Conservation (phyloP, 805 yeast genomes). For the Wickerhamiella occidentalis region DNA sequence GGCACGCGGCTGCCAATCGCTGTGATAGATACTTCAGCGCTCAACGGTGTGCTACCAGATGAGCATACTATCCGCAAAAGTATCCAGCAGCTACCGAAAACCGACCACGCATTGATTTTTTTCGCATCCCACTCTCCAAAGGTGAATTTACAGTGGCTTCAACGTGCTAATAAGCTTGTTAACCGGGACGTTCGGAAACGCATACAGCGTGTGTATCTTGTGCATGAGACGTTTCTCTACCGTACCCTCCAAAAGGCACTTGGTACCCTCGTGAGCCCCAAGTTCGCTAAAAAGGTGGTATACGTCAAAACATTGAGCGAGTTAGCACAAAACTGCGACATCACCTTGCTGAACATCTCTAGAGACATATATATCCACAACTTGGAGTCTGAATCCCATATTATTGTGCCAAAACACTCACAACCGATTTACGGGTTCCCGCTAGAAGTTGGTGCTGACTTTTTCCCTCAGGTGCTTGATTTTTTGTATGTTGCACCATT, state of each 20-base stretch:
- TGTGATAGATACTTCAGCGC: constrained; percentile 69
- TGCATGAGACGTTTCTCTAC: constrained; percentile 85
- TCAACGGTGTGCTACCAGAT: constrained; percentile 37
- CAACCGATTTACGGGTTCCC: constrained; percentile 27
- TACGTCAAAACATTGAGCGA: constrained; percentile 42
- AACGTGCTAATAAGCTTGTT: constrained; percentile 44
- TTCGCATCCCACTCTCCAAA: constrained; percentile 70
- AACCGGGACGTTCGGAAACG: constrained; percentile 43
- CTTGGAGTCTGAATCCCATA: constrained; percentile 37
- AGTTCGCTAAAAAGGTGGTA: constrained; percentile 33
- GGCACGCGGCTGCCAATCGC: constrained; percentile 56
- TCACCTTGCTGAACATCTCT: constrained; percentile 64
- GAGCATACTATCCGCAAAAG: constrained; percentile 47
- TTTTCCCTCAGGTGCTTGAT: constrained; percentile 7
- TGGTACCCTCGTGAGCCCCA: constrained; percentile 46
- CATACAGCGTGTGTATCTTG: constrained; percentile 55
- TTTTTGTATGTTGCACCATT: constrained; percentile 13
- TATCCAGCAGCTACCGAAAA: constrained; percentile 44
- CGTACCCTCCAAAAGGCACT: constrained; percentile 64
- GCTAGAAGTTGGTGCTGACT: constrained; percentile 13
- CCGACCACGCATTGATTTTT: constrained; percentile 55
- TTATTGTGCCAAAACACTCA: constrained; percentile 37
- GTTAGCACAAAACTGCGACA: constrained; percentile 51
- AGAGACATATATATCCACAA: constrained; percentile 64
- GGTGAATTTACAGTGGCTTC: constrained; percentile 61